Conservation (phyloP, 2,329 filamentous ascomycete genomes). For the Dactylonectria macrodidyma region DNA sequence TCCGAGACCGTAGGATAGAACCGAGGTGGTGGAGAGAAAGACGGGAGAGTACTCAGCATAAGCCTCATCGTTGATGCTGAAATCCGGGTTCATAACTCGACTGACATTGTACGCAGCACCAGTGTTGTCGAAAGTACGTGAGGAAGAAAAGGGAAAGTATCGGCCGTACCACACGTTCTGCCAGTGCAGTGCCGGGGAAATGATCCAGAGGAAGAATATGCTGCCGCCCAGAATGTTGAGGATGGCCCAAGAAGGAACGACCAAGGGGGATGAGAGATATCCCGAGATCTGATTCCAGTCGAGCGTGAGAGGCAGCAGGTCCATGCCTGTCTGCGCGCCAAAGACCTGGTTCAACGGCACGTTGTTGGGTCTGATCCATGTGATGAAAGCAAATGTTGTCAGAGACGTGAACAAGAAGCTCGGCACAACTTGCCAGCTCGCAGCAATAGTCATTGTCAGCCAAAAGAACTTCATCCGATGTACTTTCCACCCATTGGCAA, state of each 20-base stretch:
- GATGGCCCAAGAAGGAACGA: constrained; percentile 73
- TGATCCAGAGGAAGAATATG: constrained; percentile 59
- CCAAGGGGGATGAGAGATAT: constrained; percentile 70
- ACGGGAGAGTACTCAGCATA: constrained; percentile 72
- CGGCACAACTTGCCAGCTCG: constrained; percentile 53
- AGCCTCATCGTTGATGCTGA: constrained; percentile 67
- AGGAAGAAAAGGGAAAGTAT: constrained; percentile 61
- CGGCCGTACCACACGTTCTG: constrained; percentile 24
- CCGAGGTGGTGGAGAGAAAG: constrained; percentile 68
- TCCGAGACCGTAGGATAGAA: constrained; percentile 68
- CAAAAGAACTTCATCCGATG: constrained; percentile 42
- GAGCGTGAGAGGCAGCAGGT: constrained; percentile 67
- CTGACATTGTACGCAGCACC: constrained; percentile 69
- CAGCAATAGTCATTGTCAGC: constrained; percentile 65
- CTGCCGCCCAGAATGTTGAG: constrained; percentile 70
- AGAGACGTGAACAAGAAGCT: constrained; percentile 52
- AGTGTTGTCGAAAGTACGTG: constrained; percentile 72
- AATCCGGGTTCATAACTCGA: constrained; percentile 66
- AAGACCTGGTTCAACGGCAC: constrained; percentile 69
- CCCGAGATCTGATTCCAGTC: constrained; percentile 63
- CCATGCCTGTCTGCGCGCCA: constrained; percentile 67
- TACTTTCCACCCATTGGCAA: constrained; percentile 28
- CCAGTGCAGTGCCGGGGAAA: constrained; percentile 30
- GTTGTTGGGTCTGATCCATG: constrained; percentile 66
- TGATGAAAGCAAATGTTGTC: constrained; percentile 24